phyloP scores from a whole-genome alignment of 164 flowering plant species.

The Liriodendron chinense region DNA sequence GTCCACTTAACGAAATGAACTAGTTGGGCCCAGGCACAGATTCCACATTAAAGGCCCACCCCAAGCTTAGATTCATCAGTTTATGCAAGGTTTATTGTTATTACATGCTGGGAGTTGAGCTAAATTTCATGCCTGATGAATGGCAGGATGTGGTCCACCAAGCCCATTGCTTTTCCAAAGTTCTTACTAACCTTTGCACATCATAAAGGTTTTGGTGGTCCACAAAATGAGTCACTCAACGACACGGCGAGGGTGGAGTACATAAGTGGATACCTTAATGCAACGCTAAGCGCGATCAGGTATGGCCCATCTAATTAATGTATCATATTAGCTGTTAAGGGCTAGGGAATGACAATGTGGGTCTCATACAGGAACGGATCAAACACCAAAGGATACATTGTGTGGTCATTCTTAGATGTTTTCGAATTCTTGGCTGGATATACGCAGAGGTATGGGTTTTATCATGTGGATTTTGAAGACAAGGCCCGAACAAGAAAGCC shows the following conservation, averaged over 20 bases:
- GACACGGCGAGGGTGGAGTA: constrained; percentile 23
- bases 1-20: no score
- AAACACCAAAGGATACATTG: constrained; percentile 42
- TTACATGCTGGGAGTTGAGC: no score
- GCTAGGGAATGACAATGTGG: no score
- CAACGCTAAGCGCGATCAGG: constrained; percentile 36
- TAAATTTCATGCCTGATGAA: not conserved
- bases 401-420: constrained; percentile 50
- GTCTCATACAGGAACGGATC: constrained; percentile 39
- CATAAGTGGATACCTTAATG: constrained; percentile 15
- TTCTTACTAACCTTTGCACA: constrained; percentile 9
- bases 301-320: constrained; percentile 15
- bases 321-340: no score
- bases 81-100: no score
- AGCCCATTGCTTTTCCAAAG: not conserved
- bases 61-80: no score
- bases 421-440: constrained; percentile 43
- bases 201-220: constrained; percentile 15
- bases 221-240: constrained; percentile 18
- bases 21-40: no score
- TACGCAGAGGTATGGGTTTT: constrained; percentile 23
- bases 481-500: constrained; percentile 27
- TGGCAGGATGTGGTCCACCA: constrained; percentile 18
- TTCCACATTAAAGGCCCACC: no score
- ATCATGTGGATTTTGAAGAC: constrained; percentile 34